Conservation (phyloP, 2,329 filamentous ascomycete species). For the Claviceps pusilla region DNA sequence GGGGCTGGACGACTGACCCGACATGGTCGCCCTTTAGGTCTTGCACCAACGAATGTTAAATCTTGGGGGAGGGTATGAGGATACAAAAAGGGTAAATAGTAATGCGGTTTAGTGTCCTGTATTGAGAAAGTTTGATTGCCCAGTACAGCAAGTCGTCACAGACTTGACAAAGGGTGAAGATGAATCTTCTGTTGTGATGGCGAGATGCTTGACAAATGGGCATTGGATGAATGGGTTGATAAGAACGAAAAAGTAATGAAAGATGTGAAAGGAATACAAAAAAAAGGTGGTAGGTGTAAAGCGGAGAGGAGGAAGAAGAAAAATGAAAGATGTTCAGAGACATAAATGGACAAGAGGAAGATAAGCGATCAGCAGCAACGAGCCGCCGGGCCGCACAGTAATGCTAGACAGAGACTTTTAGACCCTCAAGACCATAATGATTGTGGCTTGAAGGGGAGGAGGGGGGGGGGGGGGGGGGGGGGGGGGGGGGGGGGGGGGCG, state of each 20-base stretch:
- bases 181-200: neutral
- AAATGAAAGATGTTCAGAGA: neutral
- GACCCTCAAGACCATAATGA: neutral
- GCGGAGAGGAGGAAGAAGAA: neutral
- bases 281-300: too few species aligned
- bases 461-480: too few species aligned
- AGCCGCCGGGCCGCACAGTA: neutral
- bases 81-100: neutral
- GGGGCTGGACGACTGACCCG: slow-evolving; percentile 9
- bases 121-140: neutral
- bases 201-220: neutral
- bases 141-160: neutral
- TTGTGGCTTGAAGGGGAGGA: neutral
- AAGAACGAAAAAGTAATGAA: neutral
- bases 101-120: neutral
- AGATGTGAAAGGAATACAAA: too few species aligned
- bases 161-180: neutral
- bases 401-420: neutral
- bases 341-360: neutral
- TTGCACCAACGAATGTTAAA: neutral
- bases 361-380: neutral
- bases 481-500: neutral
- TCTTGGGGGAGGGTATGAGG: neutral
- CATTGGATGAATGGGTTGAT: neutral
- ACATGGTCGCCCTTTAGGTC: neutral